Conservation (phyloP, 2,329 filamentous ascomycete species). For the Ophiostoma perfectum region DNA sequence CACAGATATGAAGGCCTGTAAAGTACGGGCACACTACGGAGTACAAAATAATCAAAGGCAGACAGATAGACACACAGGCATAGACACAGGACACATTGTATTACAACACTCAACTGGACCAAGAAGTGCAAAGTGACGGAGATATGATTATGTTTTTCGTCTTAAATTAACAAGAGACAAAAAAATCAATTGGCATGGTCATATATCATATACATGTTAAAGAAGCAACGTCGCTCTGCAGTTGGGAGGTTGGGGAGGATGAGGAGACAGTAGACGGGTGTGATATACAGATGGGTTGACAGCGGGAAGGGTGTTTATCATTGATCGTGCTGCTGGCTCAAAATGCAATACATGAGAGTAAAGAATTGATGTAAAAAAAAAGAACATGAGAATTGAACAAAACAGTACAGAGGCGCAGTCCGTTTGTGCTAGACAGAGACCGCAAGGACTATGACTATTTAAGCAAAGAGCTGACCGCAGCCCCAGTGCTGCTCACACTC, state of each 20-base stretch:
- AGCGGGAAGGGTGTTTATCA: conserved; percentile 6
- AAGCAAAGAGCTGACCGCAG: conserved; percentile 44
- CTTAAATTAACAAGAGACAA: conserved; percentile 10
- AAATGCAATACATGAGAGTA: conserved; percentile 5
- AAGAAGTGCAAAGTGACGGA: conserved; percentile 4
- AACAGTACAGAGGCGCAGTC: neutral
- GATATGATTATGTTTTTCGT: conserved; percentile 15
- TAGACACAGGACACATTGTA: too few species aligned
- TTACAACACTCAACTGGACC: too few species aligned
- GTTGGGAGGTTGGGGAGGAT: neutral
- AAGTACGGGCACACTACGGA: too few species aligned
- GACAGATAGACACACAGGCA: too few species aligned
- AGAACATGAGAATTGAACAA: neutral
- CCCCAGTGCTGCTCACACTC: conserved; percentile 79
- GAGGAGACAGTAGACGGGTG: neutral
- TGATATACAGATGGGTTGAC: neutral
- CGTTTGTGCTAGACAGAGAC: neutral
- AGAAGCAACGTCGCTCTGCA: conserved; percentile 7
- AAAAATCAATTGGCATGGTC: conserved; percentile 15
- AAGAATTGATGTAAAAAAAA: conserved; percentile 15
- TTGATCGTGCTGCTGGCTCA: conserved; percentile 11
- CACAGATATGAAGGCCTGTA: too few species aligned
- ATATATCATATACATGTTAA: conserved; percentile 14
- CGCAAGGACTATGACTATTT: neutral
- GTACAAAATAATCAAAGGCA: too few species aligned